Evolutionary conservation across 1,284 basidiomycete genomes (phyloP).

Genomic region (Trametes sp.): DNA sequence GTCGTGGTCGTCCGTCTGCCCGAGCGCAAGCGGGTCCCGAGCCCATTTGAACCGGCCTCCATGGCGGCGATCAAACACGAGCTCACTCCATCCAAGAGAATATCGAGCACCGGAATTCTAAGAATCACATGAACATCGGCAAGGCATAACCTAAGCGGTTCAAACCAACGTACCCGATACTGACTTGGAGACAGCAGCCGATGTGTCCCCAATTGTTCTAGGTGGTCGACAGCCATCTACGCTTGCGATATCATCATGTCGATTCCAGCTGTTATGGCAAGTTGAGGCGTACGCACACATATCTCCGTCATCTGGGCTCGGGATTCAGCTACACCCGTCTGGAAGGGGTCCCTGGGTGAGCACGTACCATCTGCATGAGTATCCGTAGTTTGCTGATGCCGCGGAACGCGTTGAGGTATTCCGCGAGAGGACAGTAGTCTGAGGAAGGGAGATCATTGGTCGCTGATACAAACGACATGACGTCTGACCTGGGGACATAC

Average conservation of each 20-base stretch:
- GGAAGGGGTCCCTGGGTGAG: no score
- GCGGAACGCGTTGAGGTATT: background rate
- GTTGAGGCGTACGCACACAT: background rate
- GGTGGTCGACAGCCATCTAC: background rate
- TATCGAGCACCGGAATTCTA: background rate
- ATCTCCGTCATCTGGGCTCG: background rate
- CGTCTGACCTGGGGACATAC: background rate
- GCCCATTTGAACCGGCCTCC: background rate
- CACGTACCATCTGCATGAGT: background rate
- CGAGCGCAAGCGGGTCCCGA: background rate
- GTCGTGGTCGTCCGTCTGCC: background rate
- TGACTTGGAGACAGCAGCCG: background rate
- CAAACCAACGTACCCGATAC: background rate
- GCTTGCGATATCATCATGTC: background rate
- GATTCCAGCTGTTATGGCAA: background rate
- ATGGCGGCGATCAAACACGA: background rate
- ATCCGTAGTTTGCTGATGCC: background rate
- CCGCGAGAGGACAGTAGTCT: background rate
- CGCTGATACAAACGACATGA: background rate
- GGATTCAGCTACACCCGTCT: background rate
- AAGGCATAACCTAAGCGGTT: background rate
- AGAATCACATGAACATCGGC: no score
- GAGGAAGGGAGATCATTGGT: background rate
- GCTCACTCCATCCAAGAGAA: background rate
- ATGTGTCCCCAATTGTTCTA: background rate